A percentile compares a stretch with the other conserved stretches of the same genome.
Evolutionary conservation across 2,329 filamentous ascomycete genomes (phyloP).

Genomic region (Fusarium newnesense): DNA sequence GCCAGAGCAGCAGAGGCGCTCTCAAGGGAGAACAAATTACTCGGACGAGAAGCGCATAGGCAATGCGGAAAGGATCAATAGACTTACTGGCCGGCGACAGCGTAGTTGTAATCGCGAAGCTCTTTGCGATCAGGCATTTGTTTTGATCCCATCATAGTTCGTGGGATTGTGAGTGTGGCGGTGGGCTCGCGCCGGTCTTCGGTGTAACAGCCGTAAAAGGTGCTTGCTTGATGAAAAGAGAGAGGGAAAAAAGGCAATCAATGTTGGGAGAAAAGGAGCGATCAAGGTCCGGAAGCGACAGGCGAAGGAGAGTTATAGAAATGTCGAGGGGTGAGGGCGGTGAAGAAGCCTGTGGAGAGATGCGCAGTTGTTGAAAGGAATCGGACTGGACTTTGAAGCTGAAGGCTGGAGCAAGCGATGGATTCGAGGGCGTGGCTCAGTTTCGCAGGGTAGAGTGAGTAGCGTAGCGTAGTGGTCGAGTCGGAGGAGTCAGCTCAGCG

Average conservation of each 20-base stretch:
- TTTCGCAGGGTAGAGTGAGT: neutral
- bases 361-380: conserved; percentile 29
- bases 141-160: conserved; percentile 44
- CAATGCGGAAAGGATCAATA: conserved; percentile 15
- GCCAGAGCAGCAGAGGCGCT: neutral
- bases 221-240: neutral
- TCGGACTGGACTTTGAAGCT: conserved; percentile 12
- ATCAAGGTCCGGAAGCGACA: conserved; percentile 28
- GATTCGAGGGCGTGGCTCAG: conserved; percentile 31
- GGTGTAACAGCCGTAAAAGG: conserved; percentile 19
- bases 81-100: conserved; percentile 86
- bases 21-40: conserved; percentile 2
- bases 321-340: conserved; percentile 12
- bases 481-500: conserved; percentile 19
- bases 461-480: neutral
- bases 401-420: conserved; percentile 24
- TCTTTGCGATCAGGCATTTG: conserved; percentile 67
- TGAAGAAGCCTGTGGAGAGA: conserved; percentile 20
- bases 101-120: conserved; percentile 76
- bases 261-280: conserved; percentile 4
- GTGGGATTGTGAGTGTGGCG: conserved; percentile 25
- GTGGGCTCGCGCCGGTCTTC: conserved; percentile 19
- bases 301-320: conserved; percentile 20
- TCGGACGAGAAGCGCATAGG: conserved; percentile 2
- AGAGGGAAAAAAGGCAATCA: neutral